phyloP scores from a whole-genome alignment of 768 basidiomycete species.

The Boletus rubropictus region DNA sequence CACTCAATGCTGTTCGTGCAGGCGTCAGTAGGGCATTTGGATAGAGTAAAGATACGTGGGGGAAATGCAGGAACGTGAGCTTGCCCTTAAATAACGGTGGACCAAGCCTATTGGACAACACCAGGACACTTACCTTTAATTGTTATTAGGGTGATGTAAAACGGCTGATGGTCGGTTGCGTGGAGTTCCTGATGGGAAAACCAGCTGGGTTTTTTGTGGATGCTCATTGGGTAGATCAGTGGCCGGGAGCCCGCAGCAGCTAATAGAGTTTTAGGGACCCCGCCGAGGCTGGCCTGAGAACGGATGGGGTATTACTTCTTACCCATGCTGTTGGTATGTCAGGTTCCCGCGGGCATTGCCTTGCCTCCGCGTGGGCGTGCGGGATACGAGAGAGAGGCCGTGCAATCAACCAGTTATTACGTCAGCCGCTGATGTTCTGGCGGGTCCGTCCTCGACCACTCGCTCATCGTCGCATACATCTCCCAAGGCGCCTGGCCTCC shows the following conservation, averaged over 20 bases:
- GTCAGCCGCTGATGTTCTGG: slow-evolving; percentile 25
- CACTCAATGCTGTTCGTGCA: slow-evolving; percentile 20
- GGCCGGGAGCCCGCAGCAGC: slow-evolving; percentile 12
- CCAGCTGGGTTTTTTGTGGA: slow-evolving; percentile 3
- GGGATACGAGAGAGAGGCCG: neutral
- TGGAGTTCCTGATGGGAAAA: slow-evolving; percentile 27
- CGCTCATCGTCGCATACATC: slow-evolving; percentile 6
- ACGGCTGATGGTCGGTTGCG: slow-evolving; percentile 28
- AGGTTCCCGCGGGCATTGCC: neutral
- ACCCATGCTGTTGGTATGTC: neutral
- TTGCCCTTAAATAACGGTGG: slow-evolving; percentile 29
- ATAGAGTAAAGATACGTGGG: slow-evolving; percentile 8
- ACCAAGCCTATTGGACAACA: slow-evolving; percentile 15
- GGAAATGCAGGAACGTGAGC: slow-evolving; percentile 9
- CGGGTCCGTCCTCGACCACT: slow-evolving; percentile 12
- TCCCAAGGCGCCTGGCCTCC: slow-evolving; percentile 4
- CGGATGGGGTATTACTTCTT: neutral
- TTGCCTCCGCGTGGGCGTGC: neutral
- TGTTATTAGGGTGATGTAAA: slow-evolving; percentile 30
- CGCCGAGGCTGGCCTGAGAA: slow-evolving; percentile 7
- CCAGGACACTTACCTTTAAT: slow-evolving; percentile 27
- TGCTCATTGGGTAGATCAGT: slow-evolving; percentile 23
- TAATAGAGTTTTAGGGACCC: slow-evolving; percentile 32
- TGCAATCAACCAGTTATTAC: slow-evolving; percentile 17
- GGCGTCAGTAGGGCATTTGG: slow-evolving; percentile 8